These are phyloP conservation scores for Tuber calosporum DNA, from an alignment of 495 filamentous ascomycete genomes.

Conservation along the genomic window DNA sequence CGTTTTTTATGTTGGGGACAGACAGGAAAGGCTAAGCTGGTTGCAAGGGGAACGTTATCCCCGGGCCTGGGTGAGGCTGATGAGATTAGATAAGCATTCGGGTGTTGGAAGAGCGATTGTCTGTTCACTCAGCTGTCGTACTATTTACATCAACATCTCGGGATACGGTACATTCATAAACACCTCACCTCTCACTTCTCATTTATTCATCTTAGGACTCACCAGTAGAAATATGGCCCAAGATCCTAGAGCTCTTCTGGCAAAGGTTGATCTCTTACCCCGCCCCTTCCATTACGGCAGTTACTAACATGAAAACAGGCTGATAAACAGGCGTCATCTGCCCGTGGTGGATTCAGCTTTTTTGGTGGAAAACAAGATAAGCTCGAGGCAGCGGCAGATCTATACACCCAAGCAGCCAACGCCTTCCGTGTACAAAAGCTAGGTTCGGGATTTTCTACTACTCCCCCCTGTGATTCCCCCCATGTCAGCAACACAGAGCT, in stretches of 20 bases:
- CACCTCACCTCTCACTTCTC: not conserved
- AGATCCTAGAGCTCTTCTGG: constrained; percentile 31
- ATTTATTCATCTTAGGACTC: not conserved
- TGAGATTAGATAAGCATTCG: not conserved
- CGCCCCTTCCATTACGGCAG: not conserved
- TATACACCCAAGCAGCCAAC: constrained; percentile 75
- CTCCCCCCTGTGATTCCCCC: not conserved
- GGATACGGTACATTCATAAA: not conserved
- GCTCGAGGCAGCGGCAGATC: constrained; percentile 71
- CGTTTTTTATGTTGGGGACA: not conserved
- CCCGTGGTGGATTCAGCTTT: constrained; percentile 64
- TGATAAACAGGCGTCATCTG: constrained; percentile 64
- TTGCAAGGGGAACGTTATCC: not conserved
- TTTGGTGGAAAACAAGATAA: constrained; percentile 77
- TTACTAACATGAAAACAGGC: constrained; percentile 51
- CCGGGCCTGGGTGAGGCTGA: not conserved
- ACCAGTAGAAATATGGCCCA: constrained; percentile 21
- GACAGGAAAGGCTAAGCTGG: not conserved
- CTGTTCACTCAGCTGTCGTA: not conserved
- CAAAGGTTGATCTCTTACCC: constrained; percentile 11
- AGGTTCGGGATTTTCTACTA: constrained; percentile 9
- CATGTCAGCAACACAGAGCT: not conserved
- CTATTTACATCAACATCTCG: not conserved
- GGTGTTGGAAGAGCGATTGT: not conserved
- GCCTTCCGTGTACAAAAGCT: constrained; percentile 50